These are phyloP conservation scores for Aspergillus wentii DNA, from an alignment of 495 filamentous ascomycete species.

Conservation along the genomic window DNA sequence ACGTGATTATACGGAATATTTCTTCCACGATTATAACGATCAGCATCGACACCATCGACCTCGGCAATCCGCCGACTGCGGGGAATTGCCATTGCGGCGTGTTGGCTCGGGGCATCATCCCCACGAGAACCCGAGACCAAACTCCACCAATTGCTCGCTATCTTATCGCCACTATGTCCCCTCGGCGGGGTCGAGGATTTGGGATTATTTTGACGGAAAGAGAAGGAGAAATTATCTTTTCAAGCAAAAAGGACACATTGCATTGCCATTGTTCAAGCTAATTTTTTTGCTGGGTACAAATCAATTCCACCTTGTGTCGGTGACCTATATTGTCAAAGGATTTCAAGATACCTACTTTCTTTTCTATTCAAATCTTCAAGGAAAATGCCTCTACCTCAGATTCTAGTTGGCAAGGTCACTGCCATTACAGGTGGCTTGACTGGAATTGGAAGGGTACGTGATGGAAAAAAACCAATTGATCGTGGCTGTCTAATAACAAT, in stretches of 20 bases:
- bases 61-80: too few relatives aligned
- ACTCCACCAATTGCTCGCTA: conserved; percentile 9
- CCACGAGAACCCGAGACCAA: conserved; percentile 23
- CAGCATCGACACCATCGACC: too few relatives aligned
- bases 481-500: too few relatives aligned
- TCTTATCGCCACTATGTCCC: conserved; percentile 18
- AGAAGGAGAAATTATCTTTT: background rate
- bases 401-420: conserved; percentile 64
- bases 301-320: too few relatives aligned
- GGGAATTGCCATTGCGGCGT: background rate
- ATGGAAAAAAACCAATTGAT: too few relatives aligned
- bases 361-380: background rate
- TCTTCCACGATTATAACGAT: too few relatives aligned
- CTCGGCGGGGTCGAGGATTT: conserved; percentile 7
- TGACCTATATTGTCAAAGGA: too few relatives aligned
- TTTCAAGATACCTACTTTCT: too few relatives aligned
- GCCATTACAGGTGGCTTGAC: conserved; percentile 74
- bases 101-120: conserved; percentile 27
- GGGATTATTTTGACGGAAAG: background rate
- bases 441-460: conserved; percentile 60
- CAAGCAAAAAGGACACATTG: too few relatives aligned
- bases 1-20: too few relatives aligned
- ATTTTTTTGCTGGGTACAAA: too few relatives aligned
- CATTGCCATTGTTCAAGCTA: too few relatives aligned
- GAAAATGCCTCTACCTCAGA: conserved; percentile 36